Evolutionary conservation across 352 stramenopile species (phyloP), one percentile per base, ranked within the genome.

Genomic region (Pythium oligandrum): DNA sequence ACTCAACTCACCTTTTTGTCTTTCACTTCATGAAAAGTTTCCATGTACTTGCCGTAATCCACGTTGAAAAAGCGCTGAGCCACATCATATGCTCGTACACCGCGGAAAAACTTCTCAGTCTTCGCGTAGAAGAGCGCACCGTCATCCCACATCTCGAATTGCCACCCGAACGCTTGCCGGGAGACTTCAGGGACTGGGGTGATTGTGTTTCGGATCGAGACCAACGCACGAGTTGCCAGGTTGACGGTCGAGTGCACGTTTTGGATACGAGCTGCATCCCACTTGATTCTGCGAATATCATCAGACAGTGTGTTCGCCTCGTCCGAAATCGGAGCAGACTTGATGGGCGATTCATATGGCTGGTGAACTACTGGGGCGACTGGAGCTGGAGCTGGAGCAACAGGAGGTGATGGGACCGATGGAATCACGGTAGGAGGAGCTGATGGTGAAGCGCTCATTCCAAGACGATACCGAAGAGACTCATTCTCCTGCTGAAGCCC

Each of bases 111-210:
- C 62, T 88, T 88, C 52, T 63, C 57, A 5, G 74, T 73, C 42
- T 69, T 75, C 11, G 68, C 77, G n/a, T 65, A 88, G 51, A 83
- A 88, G 39, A 63, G 69, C 43, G 68, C 44, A 11, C 68, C 70
- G 48, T 80, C 58, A 32, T 67, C 49, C 77, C 77, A 88, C 12
- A 88, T 83, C 43, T 80, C 65, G 48, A 88, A 84, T 34, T 76
- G 64, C 77, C 77, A 88, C 43, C 74, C 74, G 30, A 88, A 86
- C 32, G 75, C 76, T 4, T 71, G 53, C n/a, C 68, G 64, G 26
- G 65, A 68, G 46, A 81, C 71, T 44, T 66, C 71, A 0, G 66
- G 62, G 7, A 26, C 17, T 26, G 66, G 55, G 31, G 60, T 42
- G 1, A 64, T 49, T 4, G 72, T 77, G 44, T 70, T 65, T 12